Evolutionary conservation across 1,139 yeast species (phyloP), one percentile per base, ranked within the genome.

Genomic region (Scheffersomyces cryptocercus): DNA sequence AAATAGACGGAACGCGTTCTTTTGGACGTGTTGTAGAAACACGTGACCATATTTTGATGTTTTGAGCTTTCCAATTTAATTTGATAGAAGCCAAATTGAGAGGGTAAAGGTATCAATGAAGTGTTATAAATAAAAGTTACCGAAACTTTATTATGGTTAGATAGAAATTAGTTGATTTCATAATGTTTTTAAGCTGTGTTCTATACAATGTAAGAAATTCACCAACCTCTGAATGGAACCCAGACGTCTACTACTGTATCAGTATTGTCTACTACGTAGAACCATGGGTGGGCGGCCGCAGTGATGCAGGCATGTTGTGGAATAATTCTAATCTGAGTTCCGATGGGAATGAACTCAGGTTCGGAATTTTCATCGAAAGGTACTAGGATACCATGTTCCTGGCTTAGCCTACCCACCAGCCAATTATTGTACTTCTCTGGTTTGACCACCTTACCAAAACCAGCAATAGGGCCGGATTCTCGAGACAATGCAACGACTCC

Each of bases 261-360:
- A 3, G 63, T 67, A 9, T 70, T 76, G 35, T 81, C 81, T 16
- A 81, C 70, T 1, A 82, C 67, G 58, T 66, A 84, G 61, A 73
- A 84, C 70, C 79, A 81, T 3, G 82, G 81, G 58, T 73, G 83
- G 13, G 81, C 70, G 5, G 84, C 83, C 37, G 88, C 86, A 1
- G 88, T 78, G 45, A 87, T 86, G 61, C 95, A 87, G 10, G 83
- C 70, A 58, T 87, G 95, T 56, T 87, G 93, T 1, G 93, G 91
- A 28, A 80, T 55, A 34, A 87, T 68, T 36, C 68, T 66, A 6
- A 86, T 70, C 41, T 75, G 74, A 1, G 82, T 73, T 2, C 90
- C 86, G 37, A 74, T 51, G 30, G 81, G 78, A 49, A 82, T 68
- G 52, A 79, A 62, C 35, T 59, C 45, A 8, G 58, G 47, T 10